These are phyloP conservation scores for Arbutus unedo DNA, from an alignment of 148 eudicot genomes.

Conservation along the genomic window DNA sequence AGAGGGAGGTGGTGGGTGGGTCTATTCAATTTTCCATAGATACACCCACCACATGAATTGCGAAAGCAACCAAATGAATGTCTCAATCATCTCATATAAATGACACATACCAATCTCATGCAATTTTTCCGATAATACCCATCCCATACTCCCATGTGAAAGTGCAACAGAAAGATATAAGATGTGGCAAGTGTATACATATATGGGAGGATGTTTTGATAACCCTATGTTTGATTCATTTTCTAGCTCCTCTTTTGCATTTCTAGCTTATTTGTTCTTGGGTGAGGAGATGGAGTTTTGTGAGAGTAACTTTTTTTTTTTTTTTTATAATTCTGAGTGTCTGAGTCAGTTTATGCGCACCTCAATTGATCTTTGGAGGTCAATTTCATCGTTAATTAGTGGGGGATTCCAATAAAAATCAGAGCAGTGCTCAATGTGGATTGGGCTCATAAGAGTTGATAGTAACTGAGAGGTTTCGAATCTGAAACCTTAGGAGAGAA, in stretches of 20 bases:
- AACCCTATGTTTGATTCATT: not conserved
- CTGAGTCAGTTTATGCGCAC: no score
- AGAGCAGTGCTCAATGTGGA: not conserved
- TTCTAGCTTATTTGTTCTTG: not conserved
- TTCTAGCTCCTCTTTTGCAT: not conserved
- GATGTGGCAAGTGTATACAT: not conserved
- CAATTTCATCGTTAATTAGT: not conserved
- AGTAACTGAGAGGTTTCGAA: not conserved
- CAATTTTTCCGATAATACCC: not conserved
- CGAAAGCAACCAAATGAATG: slow-evolving; percentile 10
- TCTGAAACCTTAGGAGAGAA: not conserved
- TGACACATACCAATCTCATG: not conserved
- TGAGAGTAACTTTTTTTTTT: no score
- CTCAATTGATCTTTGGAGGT: no score
- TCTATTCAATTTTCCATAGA: slow-evolving; percentile 1
- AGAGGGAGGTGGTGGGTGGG: not conserved
- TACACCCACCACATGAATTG: not conserved
- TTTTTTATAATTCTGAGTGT: not conserved
- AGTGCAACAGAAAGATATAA: not conserved
- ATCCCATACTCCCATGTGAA: not conserved
- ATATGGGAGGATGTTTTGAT: not conserved
- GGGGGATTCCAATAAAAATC: not conserved
- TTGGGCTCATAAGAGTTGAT: not conserved
- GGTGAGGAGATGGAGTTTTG: no score
- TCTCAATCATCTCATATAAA: slow-evolving; percentile 3